These are phyloP conservation scores for Tilletia walkeri DNA, from an alignment of 1,284 basidiomycete species.

Conservation along the genomic window DNA sequence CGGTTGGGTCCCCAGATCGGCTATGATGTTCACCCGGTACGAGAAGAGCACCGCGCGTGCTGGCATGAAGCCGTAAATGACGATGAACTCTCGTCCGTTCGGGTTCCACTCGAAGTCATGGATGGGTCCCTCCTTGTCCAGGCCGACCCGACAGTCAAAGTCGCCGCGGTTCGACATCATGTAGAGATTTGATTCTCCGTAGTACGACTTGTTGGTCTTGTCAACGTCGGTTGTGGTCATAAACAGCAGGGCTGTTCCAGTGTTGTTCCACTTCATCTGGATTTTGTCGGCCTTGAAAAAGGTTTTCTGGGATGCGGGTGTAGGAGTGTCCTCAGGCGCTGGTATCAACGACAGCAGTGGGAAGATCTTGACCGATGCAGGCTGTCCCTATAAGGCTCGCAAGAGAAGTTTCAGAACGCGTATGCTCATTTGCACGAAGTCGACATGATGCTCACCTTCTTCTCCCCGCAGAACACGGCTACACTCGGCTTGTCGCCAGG, in stretches of 20 bases:
- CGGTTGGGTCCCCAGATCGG: conserved; percentile 85
- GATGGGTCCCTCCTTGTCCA: conserved; percentile 96
- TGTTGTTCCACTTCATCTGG: conserved; percentile 91
- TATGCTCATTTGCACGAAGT: background rate
- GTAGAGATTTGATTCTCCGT: conserved; percentile 94
- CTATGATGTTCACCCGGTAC: conserved; percentile 78
- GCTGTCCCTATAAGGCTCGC: conserved; percentile 68
- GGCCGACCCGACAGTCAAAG: conserved; percentile 84
- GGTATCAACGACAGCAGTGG: conserved; percentile 67
- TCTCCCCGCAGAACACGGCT: conserved; percentile 88
- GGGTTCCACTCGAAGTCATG: conserved; percentile 96
- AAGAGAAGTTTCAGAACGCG: background rate
- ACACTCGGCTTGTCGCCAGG: conserved; percentile 79
- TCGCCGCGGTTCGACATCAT: conserved; percentile 90
- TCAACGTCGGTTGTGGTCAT: conserved; percentile 95
- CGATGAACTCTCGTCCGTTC: conserved; percentile 87
- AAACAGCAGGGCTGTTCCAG: conserved; percentile 71
- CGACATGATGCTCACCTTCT: conserved; percentile 65
- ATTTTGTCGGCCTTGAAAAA: conserved; percentile 96
- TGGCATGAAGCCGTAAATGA: conserved; percentile 96
- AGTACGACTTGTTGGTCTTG: conserved; percentile 94
- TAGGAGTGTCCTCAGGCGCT: conserved; percentile 66
- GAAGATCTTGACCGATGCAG: conserved; percentile 83
- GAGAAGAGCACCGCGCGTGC: conserved; percentile 90
- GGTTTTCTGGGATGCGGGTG: conserved; percentile 66